Conservation (phyloP, 2,329 filamentous ascomycete genomes). For the Fusarium vanettenii region DNA sequence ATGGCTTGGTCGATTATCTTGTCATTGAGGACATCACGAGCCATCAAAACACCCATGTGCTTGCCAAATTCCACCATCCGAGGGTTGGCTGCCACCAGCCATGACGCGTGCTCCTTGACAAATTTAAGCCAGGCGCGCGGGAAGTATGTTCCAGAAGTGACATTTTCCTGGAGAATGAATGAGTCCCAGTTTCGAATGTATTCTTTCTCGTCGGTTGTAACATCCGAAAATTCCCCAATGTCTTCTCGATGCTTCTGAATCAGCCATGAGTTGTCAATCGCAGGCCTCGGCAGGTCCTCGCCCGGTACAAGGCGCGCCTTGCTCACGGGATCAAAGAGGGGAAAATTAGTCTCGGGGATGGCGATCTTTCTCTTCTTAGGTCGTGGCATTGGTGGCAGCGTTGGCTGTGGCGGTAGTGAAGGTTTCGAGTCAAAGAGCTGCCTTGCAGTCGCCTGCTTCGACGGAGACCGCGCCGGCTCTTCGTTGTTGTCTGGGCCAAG, state of each 20-base stretch:
- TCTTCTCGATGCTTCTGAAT: constrained; percentile 69
- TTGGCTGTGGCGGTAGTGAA: constrained; percentile 13
- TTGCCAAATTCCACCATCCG: constrained; percentile 67
- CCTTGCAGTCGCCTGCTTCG: constrained; percentile 34
- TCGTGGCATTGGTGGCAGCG: constrained; percentile 6
- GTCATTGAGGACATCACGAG: constrained; percentile 60
- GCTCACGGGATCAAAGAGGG: constrained; percentile 68
- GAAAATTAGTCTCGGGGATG: constrained; percentile 63
- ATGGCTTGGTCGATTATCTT: constrained; percentile 57
- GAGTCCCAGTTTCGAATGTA: constrained; percentile 70
- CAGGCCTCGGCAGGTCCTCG: constrained; percentile 56
- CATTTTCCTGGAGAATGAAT: constrained; percentile 62
- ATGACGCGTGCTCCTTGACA: constrained; percentile 60
- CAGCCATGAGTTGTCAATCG: constrained; percentile 64
- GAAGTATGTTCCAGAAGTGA: constrained; percentile 65
- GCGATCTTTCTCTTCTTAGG: constrained; percentile 47
- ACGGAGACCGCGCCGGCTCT: constrained; percentile 41
- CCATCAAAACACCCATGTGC: constrained; percentile 63
- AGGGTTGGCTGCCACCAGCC: constrained; percentile 61
- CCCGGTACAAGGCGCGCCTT: constrained; percentile 63
- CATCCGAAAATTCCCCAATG: constrained; percentile 67
- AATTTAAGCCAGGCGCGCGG: constrained; percentile 65
- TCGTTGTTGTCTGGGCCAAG: constrained; percentile 50
- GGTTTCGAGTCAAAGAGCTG: constrained; percentile 40
- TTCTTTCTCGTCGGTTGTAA: constrained; percentile 65